phyloP scores from a whole-genome alignment of 2,329 filamentous ascomycete species.

The Oidium heveae region DNA sequence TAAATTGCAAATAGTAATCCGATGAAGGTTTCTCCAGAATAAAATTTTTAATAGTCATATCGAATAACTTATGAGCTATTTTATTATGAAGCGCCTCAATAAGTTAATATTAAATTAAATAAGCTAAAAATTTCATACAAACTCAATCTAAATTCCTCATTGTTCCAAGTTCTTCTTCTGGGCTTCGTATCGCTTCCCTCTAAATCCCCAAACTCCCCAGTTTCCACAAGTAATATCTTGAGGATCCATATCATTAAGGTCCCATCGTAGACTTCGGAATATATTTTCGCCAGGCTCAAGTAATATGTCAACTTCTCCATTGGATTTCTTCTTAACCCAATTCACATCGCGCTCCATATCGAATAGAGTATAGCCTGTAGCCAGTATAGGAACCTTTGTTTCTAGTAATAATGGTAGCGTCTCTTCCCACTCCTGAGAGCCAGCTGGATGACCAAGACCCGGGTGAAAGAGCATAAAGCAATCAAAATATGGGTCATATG shows the following conservation, averaged over 20 bases:
- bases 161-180: background rate
- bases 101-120: no score
- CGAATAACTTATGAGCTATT: no score
- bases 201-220: slow-evolving; percentile 92
- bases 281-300: slow-evolving; percentile 81
- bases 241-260: slow-evolving; percentile 84
- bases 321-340: slow-evolving; percentile 66
- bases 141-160: no score
- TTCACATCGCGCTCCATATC: slow-evolving; percentile 85
- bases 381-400: slow-evolving; percentile 85
- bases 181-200: slow-evolving; percentile 62
- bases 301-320: slow-evolving; percentile 76
- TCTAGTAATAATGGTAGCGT: slow-evolving; percentile 75
- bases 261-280: slow-evolving; percentile 88
- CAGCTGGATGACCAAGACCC: slow-evolving; percentile 79
- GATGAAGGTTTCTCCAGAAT: no score
- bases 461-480: slow-evolving; percentile 95
- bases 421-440: slow-evolving; percentile 78
- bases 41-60: no score
- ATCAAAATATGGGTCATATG: slow-evolving; percentile 96
- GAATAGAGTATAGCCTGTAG: slow-evolving; percentile 84
- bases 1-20: no score
- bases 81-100: no score
- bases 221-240: slow-evolving; percentile 89
- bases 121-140: no score